phyloP scores from a whole-genome alignment of 2,329 filamentous ascomycete species.

The Seiridium cupressi region DNA sequence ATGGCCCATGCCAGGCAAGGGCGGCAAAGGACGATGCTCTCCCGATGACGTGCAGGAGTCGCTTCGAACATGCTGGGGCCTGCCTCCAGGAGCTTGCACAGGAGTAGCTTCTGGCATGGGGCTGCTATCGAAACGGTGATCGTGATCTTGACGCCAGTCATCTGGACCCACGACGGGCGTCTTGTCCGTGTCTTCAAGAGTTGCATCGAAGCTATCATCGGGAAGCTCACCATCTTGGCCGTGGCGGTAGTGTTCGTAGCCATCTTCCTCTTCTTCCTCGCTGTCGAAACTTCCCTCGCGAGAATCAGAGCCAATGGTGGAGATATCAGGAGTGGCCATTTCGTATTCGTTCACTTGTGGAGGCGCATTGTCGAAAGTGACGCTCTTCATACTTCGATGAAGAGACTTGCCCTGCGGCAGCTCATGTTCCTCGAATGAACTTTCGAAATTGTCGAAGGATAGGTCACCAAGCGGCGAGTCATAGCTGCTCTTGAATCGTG shows the following conservation, averaged over 20 bases:
- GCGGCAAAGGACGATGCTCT: constrained; percentile 82
- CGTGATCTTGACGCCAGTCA: constrained; percentile 82
- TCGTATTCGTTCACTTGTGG: constrained; percentile 98
- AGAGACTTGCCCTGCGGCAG: constrained; percentile 65
- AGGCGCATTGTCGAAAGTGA: constrained; percentile 92
- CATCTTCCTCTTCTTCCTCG: constrained; percentile 68
- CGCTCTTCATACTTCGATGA: constrained; percentile 89
- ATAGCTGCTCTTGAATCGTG: constrained; percentile 64
- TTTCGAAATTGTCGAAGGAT: constrained; percentile 67
- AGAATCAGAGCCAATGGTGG: constrained; percentile 83
- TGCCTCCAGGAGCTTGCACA: constrained; percentile 42
- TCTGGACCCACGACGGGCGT: constrained; percentile 97
- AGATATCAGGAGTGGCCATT: constrained; percentile 95
- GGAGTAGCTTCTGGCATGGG: constrained; percentile 59
- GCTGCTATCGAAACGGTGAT: constrained; percentile 71
- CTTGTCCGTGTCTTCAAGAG: constrained; percentile 92
- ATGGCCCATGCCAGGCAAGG: constrained; percentile 66
- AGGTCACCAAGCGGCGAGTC: constrained; percentile 68
- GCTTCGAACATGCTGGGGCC: constrained; percentile 59
- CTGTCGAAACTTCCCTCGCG: constrained; percentile 93
- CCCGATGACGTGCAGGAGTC: constrained; percentile 76
- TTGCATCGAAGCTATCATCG: constrained; percentile 94
- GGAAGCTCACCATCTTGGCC: constrained; percentile 58
- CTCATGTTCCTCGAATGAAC: constrained; percentile 56
- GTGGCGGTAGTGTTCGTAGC: constrained; percentile 44